These are phyloP conservation scores for Lyophyllum semitale DNA, from an alignment of 768 basidiomycete species.

Conservation along the genomic window DNA sequence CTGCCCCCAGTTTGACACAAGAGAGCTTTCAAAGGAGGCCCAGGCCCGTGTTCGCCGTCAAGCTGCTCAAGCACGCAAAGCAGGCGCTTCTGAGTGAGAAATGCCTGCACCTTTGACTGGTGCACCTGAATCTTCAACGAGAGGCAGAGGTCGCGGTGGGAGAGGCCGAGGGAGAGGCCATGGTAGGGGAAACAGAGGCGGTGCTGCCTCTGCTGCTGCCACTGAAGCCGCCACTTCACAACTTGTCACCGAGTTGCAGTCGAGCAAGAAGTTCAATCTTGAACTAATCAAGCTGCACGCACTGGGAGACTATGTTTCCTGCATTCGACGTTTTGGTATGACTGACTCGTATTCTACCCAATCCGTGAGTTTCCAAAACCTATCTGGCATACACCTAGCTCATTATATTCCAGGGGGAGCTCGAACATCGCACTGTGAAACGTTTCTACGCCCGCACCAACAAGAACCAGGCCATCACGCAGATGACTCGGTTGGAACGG, in stretches of 20 bases:
- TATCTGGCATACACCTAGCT: background rate
- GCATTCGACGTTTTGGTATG: constrained; percentile 11
- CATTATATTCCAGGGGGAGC: constrained; percentile 28
- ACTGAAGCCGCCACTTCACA: too few relatives aligned
- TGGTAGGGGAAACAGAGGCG: too few relatives aligned
- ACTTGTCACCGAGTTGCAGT: too few relatives aligned
- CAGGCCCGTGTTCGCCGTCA: constrained; percentile 3
- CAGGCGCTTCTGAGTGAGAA: too few relatives aligned
- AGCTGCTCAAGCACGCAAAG: too few relatives aligned
- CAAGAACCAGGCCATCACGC: constrained; percentile 22
- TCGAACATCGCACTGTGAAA: constrained; percentile 29
- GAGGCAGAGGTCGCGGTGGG: background rate
- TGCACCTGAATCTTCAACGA: too few relatives aligned
- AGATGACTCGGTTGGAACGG: constrained; percentile 22
- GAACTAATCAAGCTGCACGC: constrained; percentile 25
- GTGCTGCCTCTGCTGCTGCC: too few relatives aligned
- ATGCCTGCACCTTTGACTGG: too few relatives aligned
- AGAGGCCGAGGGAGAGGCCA: background rate
- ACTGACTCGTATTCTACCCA: constrained; percentile 7
- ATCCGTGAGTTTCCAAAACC: constrained; percentile 15
- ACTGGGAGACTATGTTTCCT: constrained; percentile 22
- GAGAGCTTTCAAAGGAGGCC: constrained; percentile 12
- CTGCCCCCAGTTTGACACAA: constrained; percentile 8
- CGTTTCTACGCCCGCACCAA: constrained; percentile 20
- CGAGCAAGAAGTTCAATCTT: constrained; percentile 16